A percentile compares a stretch with the other conserved stretches of the same genome.
Evolutionary conservation across 352 stramenopile genomes (phyloP).

Genomic region (Globisporangium cederbergense): DNA sequence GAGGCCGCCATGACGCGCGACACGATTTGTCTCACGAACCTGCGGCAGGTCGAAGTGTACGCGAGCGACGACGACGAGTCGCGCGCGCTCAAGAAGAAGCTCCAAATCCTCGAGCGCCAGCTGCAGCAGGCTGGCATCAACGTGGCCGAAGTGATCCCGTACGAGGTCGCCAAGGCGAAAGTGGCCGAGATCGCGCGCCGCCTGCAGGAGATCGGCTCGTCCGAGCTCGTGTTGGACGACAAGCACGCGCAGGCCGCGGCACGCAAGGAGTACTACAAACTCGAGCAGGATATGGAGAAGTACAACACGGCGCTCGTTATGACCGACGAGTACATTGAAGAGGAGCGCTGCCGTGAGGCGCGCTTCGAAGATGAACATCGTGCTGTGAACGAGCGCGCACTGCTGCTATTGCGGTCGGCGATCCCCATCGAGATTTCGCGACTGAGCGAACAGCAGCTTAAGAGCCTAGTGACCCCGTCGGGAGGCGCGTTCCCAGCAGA

Average conservation of each 20-base stretch:
- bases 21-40: constrained; percentile 52
- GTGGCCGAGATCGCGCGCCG: constrained; percentile 74
- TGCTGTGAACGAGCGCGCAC: constrained; percentile 42
- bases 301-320: constrained; percentile 89
- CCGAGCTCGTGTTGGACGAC: constrained; percentile 52
- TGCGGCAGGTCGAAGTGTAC: constrained; percentile 38
- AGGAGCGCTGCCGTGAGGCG: constrained; percentile 58
- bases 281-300: constrained; percentile 90
- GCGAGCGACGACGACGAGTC: constrained; percentile 38
- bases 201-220: constrained; percentile 82
- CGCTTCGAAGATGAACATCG: constrained; percentile 73
- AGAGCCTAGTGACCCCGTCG: constrained; percentile 47
- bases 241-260: constrained; percentile 42
- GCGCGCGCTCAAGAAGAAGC: constrained; percentile 53
- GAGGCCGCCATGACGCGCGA: constrained; percentile 49
- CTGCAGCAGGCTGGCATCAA: constrained; percentile 73
- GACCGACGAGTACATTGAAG: constrained; percentile 87
- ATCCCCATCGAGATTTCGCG: constrained; percentile 81
- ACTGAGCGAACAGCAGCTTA: constrained; percentile 76
- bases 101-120: constrained; percentile 71
- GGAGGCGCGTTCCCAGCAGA: constrained; percentile 56
- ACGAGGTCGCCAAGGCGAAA: constrained; percentile 74
- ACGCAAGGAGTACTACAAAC: constrained; percentile 81
- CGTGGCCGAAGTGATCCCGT: constrained; percentile 88
- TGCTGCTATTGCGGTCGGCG: constrained; percentile 58